A percentile compares a stretch with the other conserved stretches of the same genome.
Evolutionary conservation across 352 stramenopile species (phyloP).

Genomic region (Pythium chondricola): DNA sequence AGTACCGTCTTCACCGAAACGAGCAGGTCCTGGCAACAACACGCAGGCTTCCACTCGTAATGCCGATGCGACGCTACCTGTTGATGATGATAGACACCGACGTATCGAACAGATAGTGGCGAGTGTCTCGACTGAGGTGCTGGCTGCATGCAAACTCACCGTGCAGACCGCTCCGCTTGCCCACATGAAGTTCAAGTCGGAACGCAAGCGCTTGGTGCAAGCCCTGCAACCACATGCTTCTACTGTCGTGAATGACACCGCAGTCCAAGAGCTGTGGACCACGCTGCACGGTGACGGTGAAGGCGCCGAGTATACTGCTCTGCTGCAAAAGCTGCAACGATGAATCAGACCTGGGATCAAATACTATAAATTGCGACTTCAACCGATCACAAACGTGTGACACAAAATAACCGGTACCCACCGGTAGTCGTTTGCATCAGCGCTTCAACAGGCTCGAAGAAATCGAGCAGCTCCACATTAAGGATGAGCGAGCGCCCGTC

Average conservation of each 20-base stretch:
- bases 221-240: not conserved
- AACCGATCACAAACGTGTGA: not conserved
- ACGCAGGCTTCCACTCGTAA: not conserved
- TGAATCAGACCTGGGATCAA: not conserved
- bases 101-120: not conserved
- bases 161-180: slow-evolving; percentile 8
- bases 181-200: slow-evolving; percentile 14
- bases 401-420: too few species aligned
- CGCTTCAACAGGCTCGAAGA: too few species aligned
- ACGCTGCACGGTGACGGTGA: slow-evolving; percentile 9
- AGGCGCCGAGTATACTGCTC: slow-evolving; percentile 2
- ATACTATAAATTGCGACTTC: not conserved
- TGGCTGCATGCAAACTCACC: slow-evolving; percentile 12
- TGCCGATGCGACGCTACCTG: not conserved
- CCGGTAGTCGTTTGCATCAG: too few species aligned
- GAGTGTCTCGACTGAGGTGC: slow-evolving; percentile 1
- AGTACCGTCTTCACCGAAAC: too few species aligned
- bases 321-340: not conserved
- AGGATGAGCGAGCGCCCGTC: not conserved
- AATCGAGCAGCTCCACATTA: not conserved
- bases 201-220: slow-evolving; percentile 10
- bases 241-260: not conserved
- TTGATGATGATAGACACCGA: not conserved
- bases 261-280: slow-evolving; percentile 13
- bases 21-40: not conserved